Conservation (phyloP, 2,329 filamentous ascomycete species). For the Fusarium agapanthi region DNA sequence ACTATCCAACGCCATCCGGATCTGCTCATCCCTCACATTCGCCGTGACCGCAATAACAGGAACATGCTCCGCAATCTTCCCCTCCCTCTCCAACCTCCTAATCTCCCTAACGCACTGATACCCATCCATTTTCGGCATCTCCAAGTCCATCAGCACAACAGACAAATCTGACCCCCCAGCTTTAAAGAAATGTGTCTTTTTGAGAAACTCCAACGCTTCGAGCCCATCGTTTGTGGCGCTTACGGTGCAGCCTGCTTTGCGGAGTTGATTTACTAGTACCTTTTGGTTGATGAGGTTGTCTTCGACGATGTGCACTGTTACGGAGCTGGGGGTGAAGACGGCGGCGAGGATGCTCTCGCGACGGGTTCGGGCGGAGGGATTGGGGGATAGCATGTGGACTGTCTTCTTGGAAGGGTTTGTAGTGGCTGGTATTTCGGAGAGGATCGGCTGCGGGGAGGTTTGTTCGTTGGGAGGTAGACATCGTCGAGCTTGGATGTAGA, state of each 20-base stretch:
- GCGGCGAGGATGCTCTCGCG: not conserved
- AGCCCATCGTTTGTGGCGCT: slow-evolving; percentile 70
- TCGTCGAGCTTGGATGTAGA: slow-evolving; percentile 67
- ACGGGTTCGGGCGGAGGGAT: not conserved
- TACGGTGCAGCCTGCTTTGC: slow-evolving; percentile 66
- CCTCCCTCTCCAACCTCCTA: slow-evolving; percentile 48
- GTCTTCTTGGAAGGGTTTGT: not conserved
- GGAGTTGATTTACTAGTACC: slow-evolving; percentile 70
- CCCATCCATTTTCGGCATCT: slow-evolving; percentile 61
- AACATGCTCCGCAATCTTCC: slow-evolving; percentile 46
- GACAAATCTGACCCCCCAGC: slow-evolving; percentile 44
- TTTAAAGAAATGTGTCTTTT: slow-evolving; percentile 45
- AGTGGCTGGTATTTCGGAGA: not conserved
- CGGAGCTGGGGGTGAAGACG: slow-evolving; percentile 36
- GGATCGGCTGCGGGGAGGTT: not conserved
- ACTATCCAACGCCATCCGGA: slow-evolving; percentile 46
- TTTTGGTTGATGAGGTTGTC: slow-evolving; percentile 76
- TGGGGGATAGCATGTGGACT: not conserved
- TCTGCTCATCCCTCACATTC: slow-evolving; percentile 59
- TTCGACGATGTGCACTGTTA: slow-evolving; percentile 70
- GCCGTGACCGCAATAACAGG: slow-evolving; percentile 59
- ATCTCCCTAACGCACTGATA: slow-evolving; percentile 53
- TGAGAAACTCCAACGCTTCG: slow-evolving; percentile 58
- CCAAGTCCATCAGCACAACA: slow-evolving; percentile 56
- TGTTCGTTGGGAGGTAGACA: slow-evolving; percentile 42